A percentile compares a stretch with the other conserved stretches of the same genome.
Evolutionary conservation across 345 rosid species (phyloP).

Genomic region (Pistacia vera): DNA sequence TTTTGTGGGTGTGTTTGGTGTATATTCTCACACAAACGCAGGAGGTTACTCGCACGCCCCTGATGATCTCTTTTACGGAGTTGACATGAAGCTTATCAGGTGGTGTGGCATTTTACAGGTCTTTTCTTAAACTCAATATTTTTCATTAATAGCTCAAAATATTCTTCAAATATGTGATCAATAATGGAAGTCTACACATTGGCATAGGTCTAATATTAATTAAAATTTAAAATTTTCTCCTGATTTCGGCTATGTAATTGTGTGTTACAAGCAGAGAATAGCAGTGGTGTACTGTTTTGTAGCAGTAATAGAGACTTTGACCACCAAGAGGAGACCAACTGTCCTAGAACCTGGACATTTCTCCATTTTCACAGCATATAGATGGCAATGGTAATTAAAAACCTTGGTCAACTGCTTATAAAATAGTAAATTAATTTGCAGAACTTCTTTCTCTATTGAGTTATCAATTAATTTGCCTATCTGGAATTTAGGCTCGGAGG

Average conservation of each 20-base stretch:
- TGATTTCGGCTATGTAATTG: background rate
- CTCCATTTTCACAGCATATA: constrained; percentile 56
- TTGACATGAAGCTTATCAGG: constrained; percentile 62
- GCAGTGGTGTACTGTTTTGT: constrained; percentile 63
- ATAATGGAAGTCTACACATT: background rate
- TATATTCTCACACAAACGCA: constrained; percentile 19
- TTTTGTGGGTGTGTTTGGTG: too few relatives aligned
- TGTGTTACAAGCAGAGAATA: constrained; percentile 50
- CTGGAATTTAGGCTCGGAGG: constrained; percentile 48
- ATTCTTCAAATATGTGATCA: background rate
- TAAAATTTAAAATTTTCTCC: background rate
- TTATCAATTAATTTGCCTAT: background rate
- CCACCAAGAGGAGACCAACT: constrained; percentile 50
- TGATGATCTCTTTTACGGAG: constrained; percentile 54
- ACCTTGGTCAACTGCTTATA: background rate
- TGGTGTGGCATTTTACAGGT: constrained; percentile 84
- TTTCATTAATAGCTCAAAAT: background rate
- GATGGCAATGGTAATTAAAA: constrained; percentile 58
- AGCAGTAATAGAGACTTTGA: constrained; percentile 55
- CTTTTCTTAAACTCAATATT: background rate
- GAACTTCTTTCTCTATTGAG: background rate
- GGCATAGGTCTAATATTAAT: background rate
- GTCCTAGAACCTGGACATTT: constrained; percentile 41
- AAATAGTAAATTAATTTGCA: background rate
- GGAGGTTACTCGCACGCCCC: constrained; percentile 82